phyloP scores from a whole-genome alignment of 805 yeast genomes.

The Candida golubevii region DNA sequence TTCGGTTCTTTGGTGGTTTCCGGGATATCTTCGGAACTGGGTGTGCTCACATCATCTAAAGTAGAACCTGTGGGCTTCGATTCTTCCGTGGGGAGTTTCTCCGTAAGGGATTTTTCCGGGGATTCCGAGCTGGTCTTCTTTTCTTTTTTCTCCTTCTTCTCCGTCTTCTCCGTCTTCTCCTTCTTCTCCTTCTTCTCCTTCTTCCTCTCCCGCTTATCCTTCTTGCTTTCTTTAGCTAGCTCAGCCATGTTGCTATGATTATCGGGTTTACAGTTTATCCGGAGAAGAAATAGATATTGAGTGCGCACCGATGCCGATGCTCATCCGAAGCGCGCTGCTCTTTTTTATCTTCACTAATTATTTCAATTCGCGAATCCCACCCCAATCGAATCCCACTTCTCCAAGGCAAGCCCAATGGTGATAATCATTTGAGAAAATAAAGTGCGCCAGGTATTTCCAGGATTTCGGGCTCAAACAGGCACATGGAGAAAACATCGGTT shows the following conservation, averaged over 20 bases:
- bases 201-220: constrained; percentile 22
- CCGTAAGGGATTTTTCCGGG: background rate
- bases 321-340: background rate
- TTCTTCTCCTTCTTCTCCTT: constrained; percentile 20
- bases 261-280: background rate
- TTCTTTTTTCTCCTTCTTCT: background rate
- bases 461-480: too few species aligned
- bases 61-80: background rate
- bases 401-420: too few species aligned
- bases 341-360: too few species aligned
- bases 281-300: background rate
- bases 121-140: too few species aligned
- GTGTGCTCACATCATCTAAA: constrained; percentile 9
- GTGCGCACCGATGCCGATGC: background rate
- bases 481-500: too few species aligned
- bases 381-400: too few species aligned
- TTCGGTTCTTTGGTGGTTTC: constrained; percentile 14
- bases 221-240: constrained; percentile 16
- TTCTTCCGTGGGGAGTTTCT: background rate
- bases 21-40: constrained; percentile 18
- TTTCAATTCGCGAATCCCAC: too few species aligned
- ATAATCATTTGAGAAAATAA: too few species aligned
- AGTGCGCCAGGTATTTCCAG: too few species aligned
- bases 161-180: constrained; percentile 5
- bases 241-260: constrained; percentile 9